Percentiles rank a stretch among this genome's conserved stretches.
Conservation (phyloP, 108 stramenopile genomes). For the Conticribra guillardii region DNA sequence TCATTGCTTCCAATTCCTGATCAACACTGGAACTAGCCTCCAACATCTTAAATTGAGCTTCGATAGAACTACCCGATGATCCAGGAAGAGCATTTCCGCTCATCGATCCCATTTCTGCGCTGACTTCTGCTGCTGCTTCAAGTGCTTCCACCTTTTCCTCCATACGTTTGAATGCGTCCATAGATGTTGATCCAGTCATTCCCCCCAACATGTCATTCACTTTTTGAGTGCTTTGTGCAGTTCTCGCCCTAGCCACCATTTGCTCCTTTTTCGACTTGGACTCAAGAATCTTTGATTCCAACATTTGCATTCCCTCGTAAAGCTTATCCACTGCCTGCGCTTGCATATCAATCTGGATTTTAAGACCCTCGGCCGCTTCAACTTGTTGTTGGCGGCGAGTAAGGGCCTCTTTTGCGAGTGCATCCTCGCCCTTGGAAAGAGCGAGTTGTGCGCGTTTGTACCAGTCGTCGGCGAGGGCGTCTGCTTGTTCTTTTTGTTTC, state of each 20-base stretch:
- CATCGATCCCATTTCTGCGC: slow-evolving; percentile 87
- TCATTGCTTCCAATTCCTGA: slow-evolving; percentile 89
- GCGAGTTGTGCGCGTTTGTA: slow-evolving; percentile 96
- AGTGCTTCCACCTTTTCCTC: slow-evolving; percentile 96
- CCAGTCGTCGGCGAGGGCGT: slow-evolving; percentile 88
- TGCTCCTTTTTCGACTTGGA: slow-evolving; percentile 95
- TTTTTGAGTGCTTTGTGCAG: slow-evolving; percentile 92
- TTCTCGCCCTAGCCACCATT: slow-evolving; percentile 94
- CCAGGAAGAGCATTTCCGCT: slow-evolving; percentile 64
- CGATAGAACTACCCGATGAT: slow-evolving; percentile 67
- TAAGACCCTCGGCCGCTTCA: slow-evolving; percentile 67
- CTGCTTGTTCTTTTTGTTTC: slow-evolving; percentile 91
- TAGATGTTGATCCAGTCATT: slow-evolving; percentile 84
- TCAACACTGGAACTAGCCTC: slow-evolving; percentile 85
- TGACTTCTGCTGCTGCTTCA: slow-evolving; percentile 92
- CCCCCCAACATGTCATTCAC: slow-evolving; percentile 97
- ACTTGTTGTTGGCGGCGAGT: slow-evolving; percentile 86
- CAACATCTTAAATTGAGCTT: slow-evolving; percentile 88
- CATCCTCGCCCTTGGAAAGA: slow-evolving; percentile 91
- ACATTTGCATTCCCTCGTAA: slow-evolving; percentile 92
- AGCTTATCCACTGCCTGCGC: slow-evolving; percentile 83
- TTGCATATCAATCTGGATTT: slow-evolving; percentile 85
- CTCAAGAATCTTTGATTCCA: slow-evolving; percentile 93
- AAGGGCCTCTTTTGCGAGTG: slow-evolving; percentile 92
- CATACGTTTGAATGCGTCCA: slow-evolving; percentile 97